Conservation (phyloP, 805 yeast genomes). For the Metschnikowia lochheadii region DNA sequence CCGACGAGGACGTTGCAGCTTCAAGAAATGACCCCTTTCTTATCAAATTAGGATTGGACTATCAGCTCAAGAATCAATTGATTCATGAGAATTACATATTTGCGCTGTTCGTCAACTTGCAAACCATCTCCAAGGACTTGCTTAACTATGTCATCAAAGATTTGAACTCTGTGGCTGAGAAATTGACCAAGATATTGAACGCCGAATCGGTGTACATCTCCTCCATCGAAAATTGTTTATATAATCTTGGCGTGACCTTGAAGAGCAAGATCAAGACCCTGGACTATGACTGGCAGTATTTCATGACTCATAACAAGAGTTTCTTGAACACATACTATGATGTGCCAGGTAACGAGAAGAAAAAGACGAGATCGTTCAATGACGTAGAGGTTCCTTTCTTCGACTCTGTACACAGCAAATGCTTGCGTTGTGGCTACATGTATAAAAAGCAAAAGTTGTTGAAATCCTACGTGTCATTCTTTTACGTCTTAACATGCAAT, state of each 20-base stretch:
- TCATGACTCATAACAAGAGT: conserved; percentile 29
- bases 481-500: conserved; percentile 40
- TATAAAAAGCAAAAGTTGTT: conserved; percentile 40
- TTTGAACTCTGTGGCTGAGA: conserved; percentile 28
- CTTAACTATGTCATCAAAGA: conserved; percentile 37
- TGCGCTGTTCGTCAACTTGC: conserved; percentile 40
- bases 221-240: conserved; percentile 13
- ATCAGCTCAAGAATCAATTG: conserved; percentile 38
- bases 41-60: conserved; percentile 35
- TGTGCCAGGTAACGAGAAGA: conserved; percentile 15
- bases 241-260: conserved; percentile 23
- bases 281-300: conserved; percentile 36
- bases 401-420: conserved; percentile 36
- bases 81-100: conserved; percentile 39
- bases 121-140: conserved; percentile 38
- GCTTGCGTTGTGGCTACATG: conserved; percentile 37
- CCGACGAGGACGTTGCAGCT: conserved; percentile 24
- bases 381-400: conserved; percentile 31
- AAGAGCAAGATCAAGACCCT: conserved; percentile 24
- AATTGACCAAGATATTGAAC: conserved; percentile 27
- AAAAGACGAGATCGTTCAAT: conserved; percentile 20
- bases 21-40: conserved; percentile 40
- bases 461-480: conserved; percentile 35
- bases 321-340: conserved; percentile 22
- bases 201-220: conserved; percentile 21